Evolutionary conservation across 169 alveolate species (phyloP), one percentile per base, ranked within the genome.

Genomic region (Besnoitia besnoiti): DNA sequence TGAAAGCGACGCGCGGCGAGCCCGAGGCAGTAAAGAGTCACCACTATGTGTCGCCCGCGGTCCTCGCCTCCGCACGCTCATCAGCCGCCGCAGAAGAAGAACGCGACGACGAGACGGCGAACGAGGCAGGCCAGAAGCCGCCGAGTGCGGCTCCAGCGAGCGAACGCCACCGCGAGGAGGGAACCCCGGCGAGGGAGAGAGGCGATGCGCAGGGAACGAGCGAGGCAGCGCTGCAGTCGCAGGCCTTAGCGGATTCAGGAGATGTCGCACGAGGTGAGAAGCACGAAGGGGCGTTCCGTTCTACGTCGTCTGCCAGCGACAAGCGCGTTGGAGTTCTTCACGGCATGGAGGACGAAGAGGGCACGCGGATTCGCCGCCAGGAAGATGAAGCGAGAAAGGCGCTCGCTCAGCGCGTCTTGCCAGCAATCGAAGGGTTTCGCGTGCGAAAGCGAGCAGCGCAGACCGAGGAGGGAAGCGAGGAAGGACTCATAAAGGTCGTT

Each of bases 271-370:
- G n/a, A n/a, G n/a, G n/a, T n/a, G n/a, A n/a, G n/a, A n/a, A n/a
- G n/a, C n/a, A n/a, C 39, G 46, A 24, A 67, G 46, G n/a, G 44
- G 12, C 39, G 77, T 7, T 30, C 35, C 35, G 24, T 14, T n/a
- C 80, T 21, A 7, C 40, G 42, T 33, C 80, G 80, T 1, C 44
- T 14, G 40, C 87, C 35, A 27, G 19, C 21, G 61, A 77, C 16
- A 42, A 77, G 37, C 87, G 59, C 40, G 87, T 42, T 5, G 59
- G 87, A n/a, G 39, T 40, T 8, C 10, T 40, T n/a, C 87, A 77
- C 14, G 87, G 87, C 3, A 16, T 73, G 16, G 87, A 42, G 21
- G 87, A 37, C 3, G 61, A 77, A 77, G 87, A 77, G 37, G 87
- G 59, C 27, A 16, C 3, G 59, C 35, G 55, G 8, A 37, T 42